Evolutionary conservation across 106 monocot species (phyloP).

Genomic region (Acanthochlamys bracteata): DNA sequence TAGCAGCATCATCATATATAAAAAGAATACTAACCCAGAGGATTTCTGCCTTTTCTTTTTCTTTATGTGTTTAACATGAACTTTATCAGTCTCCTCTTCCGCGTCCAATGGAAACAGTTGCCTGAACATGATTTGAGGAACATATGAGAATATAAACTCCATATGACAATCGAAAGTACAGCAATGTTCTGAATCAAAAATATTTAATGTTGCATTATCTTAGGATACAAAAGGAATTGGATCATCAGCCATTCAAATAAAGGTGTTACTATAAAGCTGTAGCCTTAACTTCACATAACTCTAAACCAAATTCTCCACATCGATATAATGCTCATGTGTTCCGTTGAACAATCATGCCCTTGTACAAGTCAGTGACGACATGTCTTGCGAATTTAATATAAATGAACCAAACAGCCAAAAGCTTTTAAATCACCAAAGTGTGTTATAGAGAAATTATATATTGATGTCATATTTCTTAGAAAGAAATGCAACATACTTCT

Average conservation of each 20-base stretch:
- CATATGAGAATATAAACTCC: not conserved
- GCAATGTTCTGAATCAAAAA: not conserved
- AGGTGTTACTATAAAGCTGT: not conserved
- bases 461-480: not conserved
- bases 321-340: no score
- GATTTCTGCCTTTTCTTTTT: slow-evolving; percentile 56
- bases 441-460: not conserved
- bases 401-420: not conserved
- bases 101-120: slow-evolving; percentile 62
- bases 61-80: slow-evolving; percentile 23
- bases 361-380: no score
- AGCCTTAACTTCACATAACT: not conserved
- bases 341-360: no score
- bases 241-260: not conserved
- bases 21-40: slow-evolving; percentile 31
- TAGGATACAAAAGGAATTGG: not conserved
- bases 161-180: not conserved
- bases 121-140: slow-evolving; percentile 18
- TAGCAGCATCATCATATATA: no score
- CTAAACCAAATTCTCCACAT: no score
- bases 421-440: not conserved
- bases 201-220: not conserved
- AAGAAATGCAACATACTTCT: slow-evolving; percentile 56
- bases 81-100: slow-evolving; percentile 50
- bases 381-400: no score